Evolutionary conservation across 2,329 filamentous ascomycete genomes (phyloP), one percentile per base, ranked within the genome.

Genomic region (Botrytis pseudocinerea): DNA sequence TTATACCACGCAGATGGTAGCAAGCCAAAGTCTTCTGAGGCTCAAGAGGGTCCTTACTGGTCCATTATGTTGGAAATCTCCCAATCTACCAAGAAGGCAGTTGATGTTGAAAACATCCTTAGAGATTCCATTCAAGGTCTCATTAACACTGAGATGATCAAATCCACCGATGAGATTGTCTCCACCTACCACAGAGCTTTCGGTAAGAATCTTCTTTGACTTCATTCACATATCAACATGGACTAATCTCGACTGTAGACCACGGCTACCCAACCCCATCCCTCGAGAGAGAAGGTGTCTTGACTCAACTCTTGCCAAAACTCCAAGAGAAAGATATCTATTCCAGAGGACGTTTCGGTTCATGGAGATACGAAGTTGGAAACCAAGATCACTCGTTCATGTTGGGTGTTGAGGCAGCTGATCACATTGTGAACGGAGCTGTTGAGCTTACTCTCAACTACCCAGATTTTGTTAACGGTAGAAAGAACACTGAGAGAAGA

Each of bases 61-160:
- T 98, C 95, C 76, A 97, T 99, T 87, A 99, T 99, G 96, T 86
- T 99, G 79, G 96, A 99, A 85, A 92, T 99, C 75, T 98, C 96
- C 46, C 93, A 99, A 85, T 98, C 95, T 46, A 90, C 89, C 81
- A 90, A 97, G 91, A 99, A 99, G 89, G 93, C 94, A 57, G 95
- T 98, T 46, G 91, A 98, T 83, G 86, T 92, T 79, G 90, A 90
- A 79, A 97, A 92, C 83, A 85, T 99, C 76, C 87, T 99, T 80
- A 89, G 89, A 83, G 95, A 99, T 81, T 96, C 90, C 80, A 98
- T 99, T 82, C 93, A 97, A 85, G 96, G 96, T 81, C 92, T 98
- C 69, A 89, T 99, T 87, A 98, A 98, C 89, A 99, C 96, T 28
- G 92, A 97, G 78, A 97, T 99, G 94, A 91, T 99, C 84, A 90